Evolutionary conservation across 495 filamentous ascomycete species (phyloP).

Genomic region (Glonium stellatum): DNA sequence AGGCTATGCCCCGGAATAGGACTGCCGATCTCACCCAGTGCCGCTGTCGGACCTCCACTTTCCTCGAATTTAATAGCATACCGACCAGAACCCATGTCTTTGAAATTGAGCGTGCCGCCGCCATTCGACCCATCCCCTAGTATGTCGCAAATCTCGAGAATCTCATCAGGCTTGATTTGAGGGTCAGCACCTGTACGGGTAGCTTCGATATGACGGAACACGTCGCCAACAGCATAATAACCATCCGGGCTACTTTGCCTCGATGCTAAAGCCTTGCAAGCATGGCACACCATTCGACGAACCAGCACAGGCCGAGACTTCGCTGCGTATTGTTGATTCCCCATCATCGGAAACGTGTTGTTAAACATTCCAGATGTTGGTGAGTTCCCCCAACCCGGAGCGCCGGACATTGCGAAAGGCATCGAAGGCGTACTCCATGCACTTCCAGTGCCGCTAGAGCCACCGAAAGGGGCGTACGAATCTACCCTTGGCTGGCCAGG

Average conservation of each 20-base stretch:
- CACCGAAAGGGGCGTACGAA: slow-evolving; percentile 23
- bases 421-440: slow-evolving; percentile 32
- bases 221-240: slow-evolving; percentile 59
- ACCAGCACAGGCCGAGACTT: slow-evolving; percentile 50
- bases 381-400: slow-evolving; percentile 26
- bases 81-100: slow-evolving; percentile 1
- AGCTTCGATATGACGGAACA: slow-evolving; percentile 61
- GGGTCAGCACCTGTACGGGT: slow-evolving; percentile 50
- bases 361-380: slow-evolving; percentile 29
- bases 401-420: slow-evolving; percentile 24
- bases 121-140: slow-evolving; percentile 82
- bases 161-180: slow-evolving; percentile 58
- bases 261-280: slow-evolving; percentile 51
- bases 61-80: slow-evolving; percentile 22
- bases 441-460: slow-evolving; percentile 15
- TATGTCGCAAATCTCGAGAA: slow-evolving; percentile 87
- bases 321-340: slow-evolving; percentile 38
- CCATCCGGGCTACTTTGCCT: slow-evolving; percentile 38
- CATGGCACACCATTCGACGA: slow-evolving; percentile 52
- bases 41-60: slow-evolving; percentile 8
- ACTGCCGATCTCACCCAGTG: slow-evolving; percentile 39
- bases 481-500: slow-evolving; percentile 15
- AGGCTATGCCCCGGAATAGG: slow-evolving; percentile 34
- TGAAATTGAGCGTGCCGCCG: slow-evolving; percentile 65
- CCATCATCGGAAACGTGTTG: slow-evolving; percentile 46